Base-by-base conservation (phyloP, 805 yeast genomes). In the Danielia reshetovae region DNA sequence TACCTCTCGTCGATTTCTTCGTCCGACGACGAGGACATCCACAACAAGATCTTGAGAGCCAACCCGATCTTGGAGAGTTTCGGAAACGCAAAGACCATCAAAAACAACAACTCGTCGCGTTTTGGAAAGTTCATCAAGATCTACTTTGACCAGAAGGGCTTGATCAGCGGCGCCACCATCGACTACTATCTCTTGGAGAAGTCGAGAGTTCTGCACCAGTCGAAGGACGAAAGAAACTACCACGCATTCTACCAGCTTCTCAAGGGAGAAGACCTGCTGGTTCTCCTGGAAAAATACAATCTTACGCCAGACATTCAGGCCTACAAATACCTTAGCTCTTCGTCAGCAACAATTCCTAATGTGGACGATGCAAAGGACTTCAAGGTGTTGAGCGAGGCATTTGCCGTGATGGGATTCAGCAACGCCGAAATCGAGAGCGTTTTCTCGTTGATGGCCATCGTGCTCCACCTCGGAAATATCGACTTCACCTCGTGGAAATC, bases 61-160 rank as follows among this genome's bases (percentile, higher is more conserved):
- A 93, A 93, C 54, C 99, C 98, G 1, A 87, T 93, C 32, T 62
- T 93, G 47, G 99, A 93, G 60, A 79, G 96, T 21, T 93, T 93
- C 59, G 99, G 99, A 48, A 93, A 93, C 59, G 90, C 99, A 2
- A 95, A 90, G 52, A 93, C 99, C 0, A 85, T 87, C 11, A 76
- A 93, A 51, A 93, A 93, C 57, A 80, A 89, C 57, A 93, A 93
- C 59, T 88, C 97, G 3, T 90, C 97, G 5, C 76, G 99, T 53
- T 93, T 93, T 57, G 99, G 99, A 24, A 93, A 93, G 62, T 93
- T 93, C 53, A 85, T 93, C 44, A 83, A 88, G 52, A 85, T 93
- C 39, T 87, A 80, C 54, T 85, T 90, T 48, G 71, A 74, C 36
- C 50, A 63, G 3, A 56, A 70, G 8, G 86, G 86, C 3, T 72